A percentile compares a stretch with the other conserved stretches of the same genome.
Conservation (phyloP, 495 filamentous ascomycete species). For the Lophium mytilinum region DNA sequence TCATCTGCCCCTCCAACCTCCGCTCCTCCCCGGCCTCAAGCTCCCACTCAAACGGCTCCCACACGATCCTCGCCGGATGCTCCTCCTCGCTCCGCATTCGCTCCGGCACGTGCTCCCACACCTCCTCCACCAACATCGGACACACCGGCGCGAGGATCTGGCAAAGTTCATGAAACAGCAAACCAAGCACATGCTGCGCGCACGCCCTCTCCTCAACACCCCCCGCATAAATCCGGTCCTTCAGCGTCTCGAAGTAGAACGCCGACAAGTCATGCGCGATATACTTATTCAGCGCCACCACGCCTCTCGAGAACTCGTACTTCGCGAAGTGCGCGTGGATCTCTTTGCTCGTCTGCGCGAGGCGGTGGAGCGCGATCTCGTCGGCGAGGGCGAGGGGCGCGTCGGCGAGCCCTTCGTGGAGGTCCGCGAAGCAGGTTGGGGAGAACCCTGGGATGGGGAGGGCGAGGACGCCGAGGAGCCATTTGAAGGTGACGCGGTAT, state of each 20-base stretch:
- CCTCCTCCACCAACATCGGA: slow-evolving; percentile 79
- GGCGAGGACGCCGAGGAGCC: slow-evolving; percentile 71
- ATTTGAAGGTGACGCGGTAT: slow-evolving; percentile 78
- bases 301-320: slow-evolving; percentile 76
- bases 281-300: slow-evolving; percentile 67
- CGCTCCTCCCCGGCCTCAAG: not conserved
- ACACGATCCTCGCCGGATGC: slow-evolving; percentile 45
- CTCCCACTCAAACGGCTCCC: slow-evolving; percentile 11
- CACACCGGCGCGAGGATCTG: slow-evolving; percentile 72
- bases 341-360: slow-evolving; percentile 51
- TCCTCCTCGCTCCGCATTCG: slow-evolving; percentile 47
- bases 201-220: slow-evolving; percentile 47
- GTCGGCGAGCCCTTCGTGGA: slow-evolving; percentile 25
- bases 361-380: slow-evolving; percentile 66
- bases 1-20: slow-evolving; percentile 21
- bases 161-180: slow-evolving; percentile 62
- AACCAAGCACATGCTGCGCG: slow-evolving; percentile 59
- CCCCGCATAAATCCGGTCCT: slow-evolving; percentile 82
- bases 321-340: slow-evolving; percentile 56
- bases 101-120: slow-evolving; percentile 67
- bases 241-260: slow-evolving; percentile 87
- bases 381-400: slow-evolving; percentile 44
- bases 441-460: slow-evolving; percentile 40
- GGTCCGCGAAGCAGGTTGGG: slow-evolving; percentile 31
- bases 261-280: slow-evolving; percentile 74